Percentiles rank a stretch among this genome's conserved stretches.
These are phyloP conservation scores for Pilobolus umbonatus DNA, from an alignment of 192 early-diverging fungal species.

Conservation along the genomic window DNA sequence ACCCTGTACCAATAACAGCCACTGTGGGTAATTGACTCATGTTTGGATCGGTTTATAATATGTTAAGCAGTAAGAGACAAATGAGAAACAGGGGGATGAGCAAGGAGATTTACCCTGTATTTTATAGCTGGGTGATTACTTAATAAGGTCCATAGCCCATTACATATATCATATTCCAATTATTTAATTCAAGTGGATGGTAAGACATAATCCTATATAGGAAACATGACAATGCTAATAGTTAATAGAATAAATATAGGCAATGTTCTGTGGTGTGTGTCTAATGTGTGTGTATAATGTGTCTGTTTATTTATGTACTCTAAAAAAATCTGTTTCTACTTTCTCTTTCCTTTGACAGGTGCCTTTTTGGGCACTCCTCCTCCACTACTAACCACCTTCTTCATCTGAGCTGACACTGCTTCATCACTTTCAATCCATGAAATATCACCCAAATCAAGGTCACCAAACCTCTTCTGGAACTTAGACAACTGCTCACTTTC, in stretches of 20 bases:
- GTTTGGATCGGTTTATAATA: background rate
- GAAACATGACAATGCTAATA: too few relatives aligned
- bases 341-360: slow-evolving; percentile 29
- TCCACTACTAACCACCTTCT: slow-evolving; percentile 26
- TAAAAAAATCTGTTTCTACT: background rate
- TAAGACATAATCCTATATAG: too few relatives aligned
- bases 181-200: too few relatives aligned
- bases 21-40: slow-evolving; percentile 1
- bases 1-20: slow-evolving; percentile 10
- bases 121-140: too few relatives aligned
- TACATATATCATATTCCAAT: too few relatives aligned
- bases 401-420: slow-evolving; percentile 30
- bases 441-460: slow-evolving; percentile 47
- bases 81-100: too few relatives aligned
- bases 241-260: too few relatives aligned
- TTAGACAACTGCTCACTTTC: slow-evolving; percentile 74
- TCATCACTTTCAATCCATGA: slow-evolving; percentile 32
- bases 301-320: background rate
- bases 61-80: too few relatives aligned
- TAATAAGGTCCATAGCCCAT: too few relatives aligned
- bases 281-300: too few relatives aligned
- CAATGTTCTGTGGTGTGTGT: too few relatives aligned
- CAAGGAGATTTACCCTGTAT: too few relatives aligned
- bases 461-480: slow-evolving; percentile 79
- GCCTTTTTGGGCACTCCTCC: slow-evolving; percentile 14